Evolutionary conservation across 192 early-diverging fungal species (phyloP), one percentile per base, ranked within the genome.

Genomic region (Funneliformis geosporum): DNA sequence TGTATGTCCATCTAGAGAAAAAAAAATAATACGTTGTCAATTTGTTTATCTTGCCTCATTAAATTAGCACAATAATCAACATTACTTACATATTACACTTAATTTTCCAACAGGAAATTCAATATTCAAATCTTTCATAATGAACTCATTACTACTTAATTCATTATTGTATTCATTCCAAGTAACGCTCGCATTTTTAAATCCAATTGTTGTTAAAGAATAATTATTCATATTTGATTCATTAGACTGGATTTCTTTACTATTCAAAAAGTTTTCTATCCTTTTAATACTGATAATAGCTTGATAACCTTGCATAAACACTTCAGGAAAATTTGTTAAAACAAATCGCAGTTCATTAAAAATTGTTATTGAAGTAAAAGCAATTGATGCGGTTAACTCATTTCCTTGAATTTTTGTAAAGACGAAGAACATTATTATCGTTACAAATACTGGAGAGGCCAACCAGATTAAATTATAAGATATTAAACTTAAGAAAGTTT

Each of bases 191-290:
- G 88, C 91, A 21, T 86, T 67, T 60, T 80, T 62, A 64, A 92
- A 89, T 2, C 88, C 90, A 44, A 79, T 74, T n/a, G 62, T 74
- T n/a, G 62, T 73, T 4, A 62, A 42, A 25, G 39, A 21, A 25
- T 27, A 38, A 23, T 5, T 7, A 44, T 42, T 47, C n/a, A 33
- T 55, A 55, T 73, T 79, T 12, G 55, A 71, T 14, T 77, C 38
- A 0, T 69, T 71, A 5, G 81, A 78, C 18, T 14, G 18, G 42
- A 76, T 80, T 66, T 96, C 92, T 14, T 88, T 83, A 80, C 95
- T 92, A 21, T 82, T 82, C 65, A 98, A 85, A 77, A 94, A 98
- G 65, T 84, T 84, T 59, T 89, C 89, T 50, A 99, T 89, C 33
- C 94, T 92, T 33, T 80, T 84, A 33, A 94, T 72, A 71, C 92